Evolutionary conservation across 176 grass and related monocot species (phyloP).

Genomic region (Poa pratensis): DNA sequence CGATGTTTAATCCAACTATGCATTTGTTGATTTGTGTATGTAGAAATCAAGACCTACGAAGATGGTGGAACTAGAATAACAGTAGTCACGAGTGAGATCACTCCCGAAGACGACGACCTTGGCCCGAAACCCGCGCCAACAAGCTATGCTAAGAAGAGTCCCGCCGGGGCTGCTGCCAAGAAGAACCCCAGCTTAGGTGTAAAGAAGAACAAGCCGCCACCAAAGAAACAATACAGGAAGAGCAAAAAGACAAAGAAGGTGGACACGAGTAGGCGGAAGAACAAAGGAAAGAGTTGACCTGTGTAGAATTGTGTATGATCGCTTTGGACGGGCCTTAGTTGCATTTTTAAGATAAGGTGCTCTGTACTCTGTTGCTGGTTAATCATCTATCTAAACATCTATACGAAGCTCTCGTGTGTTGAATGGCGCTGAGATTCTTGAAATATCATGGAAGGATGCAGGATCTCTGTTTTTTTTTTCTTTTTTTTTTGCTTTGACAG

Average conservation of each 20-base stretch:
- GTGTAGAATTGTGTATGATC: constrained; percentile 28
- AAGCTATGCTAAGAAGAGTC: constrained; percentile 43
- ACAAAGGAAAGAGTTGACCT: constrained; percentile 56
- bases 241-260: constrained; percentile 52
- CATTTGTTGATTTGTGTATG: constrained; percentile 25
- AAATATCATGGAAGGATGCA: not conserved
- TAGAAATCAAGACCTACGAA: constrained; percentile 91
- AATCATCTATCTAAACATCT: not conserved
- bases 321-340: constrained; percentile 8
- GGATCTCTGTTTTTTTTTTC: not conserved
- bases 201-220: constrained; percentile 63
- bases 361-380: not conserved
- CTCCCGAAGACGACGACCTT: constrained; percentile 45
- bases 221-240: constrained; percentile 62
- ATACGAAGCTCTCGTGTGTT: not conserved
- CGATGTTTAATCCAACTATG: constrained; percentile 4
- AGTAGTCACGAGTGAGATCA: constrained; percentile 80
- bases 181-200: constrained; percentile 49
- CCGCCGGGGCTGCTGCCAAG: constrained; percentile 36
- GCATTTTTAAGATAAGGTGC: not conserved
- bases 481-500: not conserved
- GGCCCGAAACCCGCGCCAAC: constrained; percentile 21
- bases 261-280: constrained; percentile 59
- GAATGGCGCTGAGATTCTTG: not conserved
- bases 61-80: constrained; percentile 63